Conservation (phyloP, 2,329 filamentous ascomycete species). For the Colletotrichum chrysophilum region DNA sequence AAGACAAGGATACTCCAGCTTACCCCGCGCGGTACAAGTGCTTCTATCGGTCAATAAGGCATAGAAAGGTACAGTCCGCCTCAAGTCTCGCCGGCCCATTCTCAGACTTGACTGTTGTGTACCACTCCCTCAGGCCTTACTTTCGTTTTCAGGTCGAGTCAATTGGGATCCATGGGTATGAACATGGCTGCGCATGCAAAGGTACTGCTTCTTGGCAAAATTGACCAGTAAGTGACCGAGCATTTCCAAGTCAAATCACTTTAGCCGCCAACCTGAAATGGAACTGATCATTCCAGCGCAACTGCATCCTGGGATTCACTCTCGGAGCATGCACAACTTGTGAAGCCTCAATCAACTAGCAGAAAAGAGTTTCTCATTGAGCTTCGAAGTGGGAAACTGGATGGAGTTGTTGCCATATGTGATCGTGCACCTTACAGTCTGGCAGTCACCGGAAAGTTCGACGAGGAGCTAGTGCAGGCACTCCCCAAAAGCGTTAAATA, state of each 20-base stretch:
- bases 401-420: not conserved
- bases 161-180: not conserved
- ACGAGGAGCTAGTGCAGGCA: slow-evolving; percentile 60
- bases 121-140: not conserved
- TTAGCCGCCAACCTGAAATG: not conserved
- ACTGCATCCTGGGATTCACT: not conserved
- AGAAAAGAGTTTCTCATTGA: not conserved
- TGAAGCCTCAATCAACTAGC: not conserved
- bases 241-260: not conserved
- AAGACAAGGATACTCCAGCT: not conserved
- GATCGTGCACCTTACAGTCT: not conserved
- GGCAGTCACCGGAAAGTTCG: slow-evolving; percentile 62
- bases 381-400: not conserved
- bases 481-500: slow-evolving; percentile 40
- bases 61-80: not conserved
- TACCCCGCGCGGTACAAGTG: not conserved
- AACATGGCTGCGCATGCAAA: not conserved
- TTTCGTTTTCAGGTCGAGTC: not conserved
- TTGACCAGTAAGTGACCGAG: not conserved
- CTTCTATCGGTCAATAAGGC: not conserved
- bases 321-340: not conserved
- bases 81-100: not conserved
- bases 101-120: not conserved
- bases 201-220: not conserved
- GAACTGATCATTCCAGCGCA: not conserved